Base-by-base conservation (phyloP, 192 early-diverging fungal genomes). In the Coemansia interrupta region DNA sequence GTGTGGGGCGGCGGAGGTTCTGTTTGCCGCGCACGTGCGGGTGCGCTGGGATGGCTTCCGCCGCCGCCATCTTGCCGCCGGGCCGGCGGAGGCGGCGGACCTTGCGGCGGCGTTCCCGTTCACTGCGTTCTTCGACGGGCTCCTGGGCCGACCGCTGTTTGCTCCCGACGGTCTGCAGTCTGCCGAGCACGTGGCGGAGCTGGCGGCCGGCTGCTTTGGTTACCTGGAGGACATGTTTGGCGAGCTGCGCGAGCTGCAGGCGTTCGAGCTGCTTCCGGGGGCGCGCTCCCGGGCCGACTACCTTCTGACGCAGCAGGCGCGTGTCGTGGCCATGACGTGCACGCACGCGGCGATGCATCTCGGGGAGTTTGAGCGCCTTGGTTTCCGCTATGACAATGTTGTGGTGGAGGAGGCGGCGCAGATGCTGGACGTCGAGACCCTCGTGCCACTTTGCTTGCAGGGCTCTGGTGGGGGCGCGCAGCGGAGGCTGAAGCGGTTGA, bases 351-450 rank as follows among this genome's bases (percentile, higher is more conserved):
- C 96, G 5, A 82, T 99, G 39, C 92, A 93, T 62, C 82, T 91
- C 28, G 78, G 84, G 2, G 95, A 97, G 68, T 74, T 99, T 8
- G 80, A 89, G n/a, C 69, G 78, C 13, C 80, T 97, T 32, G 91
- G 94, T 12, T 95, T 99, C 86, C 88, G 92, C 54, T 97, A 93
- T 70, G 92, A 97, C 62, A 93, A 84, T 46, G 87, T 99, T 15
- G 82, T 99, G 23, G 94, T 99, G 89, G 97, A 99, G 78, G 97
- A 99, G 68, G 88, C 93, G 1, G 95, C 91, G 12, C 94, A 97
- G 67, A 86, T 97, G 19, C 68, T 98, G 12, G 95, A 99, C 66
- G 87, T 98, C 10, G 95, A 98, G 62, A 86, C 95, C 12, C 89
- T 97, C 60, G 91, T 98, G 20, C 95, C 97, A 8, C 74, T 98